Conservation (phyloP, 257 asterid genomes). For the Oldenlandia corymbosa region DNA sequence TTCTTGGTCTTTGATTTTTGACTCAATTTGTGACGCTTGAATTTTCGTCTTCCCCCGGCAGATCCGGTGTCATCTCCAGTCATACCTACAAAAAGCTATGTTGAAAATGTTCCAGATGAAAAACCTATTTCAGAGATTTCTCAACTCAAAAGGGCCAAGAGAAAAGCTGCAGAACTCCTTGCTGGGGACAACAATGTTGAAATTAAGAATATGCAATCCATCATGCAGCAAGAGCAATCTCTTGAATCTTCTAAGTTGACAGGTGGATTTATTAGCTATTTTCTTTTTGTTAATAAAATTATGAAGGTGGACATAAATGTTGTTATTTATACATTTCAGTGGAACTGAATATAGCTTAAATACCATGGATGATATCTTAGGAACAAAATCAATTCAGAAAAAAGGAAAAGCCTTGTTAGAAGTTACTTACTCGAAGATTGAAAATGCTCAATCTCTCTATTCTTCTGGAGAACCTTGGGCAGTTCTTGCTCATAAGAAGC, state of each 20-base stretch:
- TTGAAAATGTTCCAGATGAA: slow-evolving; percentile 17
- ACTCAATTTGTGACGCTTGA: slow-evolving; percentile 3
- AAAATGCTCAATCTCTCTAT: slow-evolving; percentile 27
- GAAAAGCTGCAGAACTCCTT: slow-evolving; percentile 27
- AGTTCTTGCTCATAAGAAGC: slow-evolving; percentile 84
- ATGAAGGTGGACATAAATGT: slow-evolving; percentile 1
- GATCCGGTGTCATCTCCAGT: slow-evolving; percentile 26
- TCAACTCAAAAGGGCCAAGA: slow-evolving; percentile 34
- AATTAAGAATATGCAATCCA: slow-evolving; percentile 14
- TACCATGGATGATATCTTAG: slow-evolving; percentile 25
- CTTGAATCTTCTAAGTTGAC: slow-evolving; percentile 29
- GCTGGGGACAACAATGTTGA: slow-evolving; percentile 19
- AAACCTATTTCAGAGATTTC: slow-evolving; percentile 24
- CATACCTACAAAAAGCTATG: slow-evolving; percentile 22
- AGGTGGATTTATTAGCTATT: slow-evolving; percentile 40
- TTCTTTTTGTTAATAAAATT: neutral
- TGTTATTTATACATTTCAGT: slow-evolving; percentile 6
- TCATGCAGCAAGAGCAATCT: slow-evolving; percentile 35
- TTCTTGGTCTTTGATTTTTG: neutral
- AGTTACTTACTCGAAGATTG: slow-evolving; percentile 25
- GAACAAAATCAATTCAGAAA: slow-evolving; percentile 31
- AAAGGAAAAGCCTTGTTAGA: slow-evolving; percentile 40
- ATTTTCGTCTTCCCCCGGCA: slow-evolving; percentile 24
- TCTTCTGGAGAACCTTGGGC: slow-evolving; percentile 78
- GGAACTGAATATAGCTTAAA: slow-evolving; percentile 12